Evolutionary conservation across 2,329 filamentous ascomycete genomes (phyloP).

Genomic region (Pyrenochaeta sp.): DNA sequence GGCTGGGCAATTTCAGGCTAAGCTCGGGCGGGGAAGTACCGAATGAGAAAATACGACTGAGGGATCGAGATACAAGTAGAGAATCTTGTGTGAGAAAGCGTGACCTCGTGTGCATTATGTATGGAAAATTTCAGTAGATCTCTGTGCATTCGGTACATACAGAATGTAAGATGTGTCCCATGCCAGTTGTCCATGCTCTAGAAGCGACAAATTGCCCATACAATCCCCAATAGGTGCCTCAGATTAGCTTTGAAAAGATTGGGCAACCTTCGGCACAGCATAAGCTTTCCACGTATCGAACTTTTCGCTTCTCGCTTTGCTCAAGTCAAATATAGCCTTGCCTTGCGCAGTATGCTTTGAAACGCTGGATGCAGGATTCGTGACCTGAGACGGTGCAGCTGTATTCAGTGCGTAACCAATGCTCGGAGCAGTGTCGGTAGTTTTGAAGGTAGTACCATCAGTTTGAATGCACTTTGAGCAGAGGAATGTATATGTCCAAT

Average conservation of each 20-base stretch:
- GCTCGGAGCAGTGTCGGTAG: slow-evolving; percentile 23
- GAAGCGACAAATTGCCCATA: not conserved
- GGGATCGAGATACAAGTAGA: not conserved
- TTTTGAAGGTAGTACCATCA: slow-evolving; percentile 39
- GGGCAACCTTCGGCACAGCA: slow-evolving; percentile 17
- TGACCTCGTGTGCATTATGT: no score
- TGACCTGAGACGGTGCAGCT: slow-evolving; percentile 26
- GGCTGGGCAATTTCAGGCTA: slow-evolving; percentile 9
- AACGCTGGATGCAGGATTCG: slow-evolving; percentile 21
- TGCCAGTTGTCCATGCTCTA: not conserved
- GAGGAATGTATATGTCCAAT: slow-evolving; percentile 64
- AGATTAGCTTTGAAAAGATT: slow-evolving; percentile 6
- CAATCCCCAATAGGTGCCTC: not conserved
- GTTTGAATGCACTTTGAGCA: slow-evolving; percentile 51
- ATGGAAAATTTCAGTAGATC: not conserved
- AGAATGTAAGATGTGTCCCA: not conserved
- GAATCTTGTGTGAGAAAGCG: no score
- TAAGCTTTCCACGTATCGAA: slow-evolving; percentile 37
- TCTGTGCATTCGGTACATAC: not conserved
- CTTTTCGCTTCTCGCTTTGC: slow-evolving; percentile 29
- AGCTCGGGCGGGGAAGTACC: slow-evolving; percentile 2
- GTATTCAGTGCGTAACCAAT: slow-evolving; percentile 37
- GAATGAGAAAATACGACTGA: not conserved
- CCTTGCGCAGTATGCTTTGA: slow-evolving; percentile 33
- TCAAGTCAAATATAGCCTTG: slow-evolving; percentile 30